Conservation (phyloP, 352 stramenopile species). For the Aphanomyces astaci region DNA sequence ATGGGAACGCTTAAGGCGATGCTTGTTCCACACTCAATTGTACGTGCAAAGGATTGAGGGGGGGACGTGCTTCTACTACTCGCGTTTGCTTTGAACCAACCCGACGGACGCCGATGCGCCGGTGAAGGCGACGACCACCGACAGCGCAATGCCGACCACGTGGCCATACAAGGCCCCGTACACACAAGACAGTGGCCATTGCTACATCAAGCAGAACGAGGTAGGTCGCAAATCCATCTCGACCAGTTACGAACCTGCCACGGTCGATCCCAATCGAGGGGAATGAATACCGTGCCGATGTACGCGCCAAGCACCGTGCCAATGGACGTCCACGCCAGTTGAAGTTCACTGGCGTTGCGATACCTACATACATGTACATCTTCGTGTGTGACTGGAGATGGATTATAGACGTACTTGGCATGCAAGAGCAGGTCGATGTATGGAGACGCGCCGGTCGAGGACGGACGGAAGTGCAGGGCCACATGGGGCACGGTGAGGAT, state of each 20-base stretch:
- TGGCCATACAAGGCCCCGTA: slow-evolving; percentile 39
- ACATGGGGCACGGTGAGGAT: slow-evolving; percentile 41
- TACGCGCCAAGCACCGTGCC: slow-evolving; percentile 59
- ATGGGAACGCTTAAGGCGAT: no score
- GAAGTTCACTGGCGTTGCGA: slow-evolving; percentile 35
- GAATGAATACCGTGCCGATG: slow-evolving; percentile 67
- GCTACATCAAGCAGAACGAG: slow-evolving; percentile 30
- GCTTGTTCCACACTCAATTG: no score
- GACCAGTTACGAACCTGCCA: slow-evolving; percentile 54
- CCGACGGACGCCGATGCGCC: no score
- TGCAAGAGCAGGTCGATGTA: slow-evolving; percentile 53
- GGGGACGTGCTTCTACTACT: no score
- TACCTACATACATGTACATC: slow-evolving; percentile 34
- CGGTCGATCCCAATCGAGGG: slow-evolving; percentile 79
- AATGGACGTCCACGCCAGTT: slow-evolving; percentile 44
- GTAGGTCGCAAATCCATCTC: neutral
- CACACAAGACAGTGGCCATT: slow-evolving; percentile 81
- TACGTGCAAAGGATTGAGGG: no score
- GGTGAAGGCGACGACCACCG: neutral
- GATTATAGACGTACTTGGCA: slow-evolving; percentile 41
- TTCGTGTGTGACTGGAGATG: no score
- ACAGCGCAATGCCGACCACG: neutral
- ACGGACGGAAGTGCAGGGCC: slow-evolving; percentile 33
- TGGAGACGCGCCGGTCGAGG: slow-evolving; percentile 23
- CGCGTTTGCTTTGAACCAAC: no score